Evolutionary conservation across 352 stramenopile species (phyloP).

Genomic region (Blastocystis sp.): DNA sequence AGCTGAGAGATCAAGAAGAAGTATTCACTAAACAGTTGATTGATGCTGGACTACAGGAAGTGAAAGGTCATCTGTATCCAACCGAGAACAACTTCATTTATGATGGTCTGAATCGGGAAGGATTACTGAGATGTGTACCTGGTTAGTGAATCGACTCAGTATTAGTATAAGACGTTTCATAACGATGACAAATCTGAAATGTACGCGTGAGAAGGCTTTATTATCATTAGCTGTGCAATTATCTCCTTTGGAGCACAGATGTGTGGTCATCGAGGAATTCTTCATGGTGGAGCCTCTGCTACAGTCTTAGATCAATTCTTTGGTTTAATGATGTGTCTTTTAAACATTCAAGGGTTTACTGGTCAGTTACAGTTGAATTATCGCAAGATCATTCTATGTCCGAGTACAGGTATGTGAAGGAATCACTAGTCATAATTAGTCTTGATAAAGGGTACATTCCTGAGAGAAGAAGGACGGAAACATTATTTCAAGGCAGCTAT

Average conservation of each 20-base stretch:
- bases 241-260: conserved; percentile 39
- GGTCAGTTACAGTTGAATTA: conserved; percentile 46
- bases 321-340: conserved; percentile 54
- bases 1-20: not conserved
- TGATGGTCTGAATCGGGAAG: not conserved
- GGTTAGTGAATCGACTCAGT: not conserved
- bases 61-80: conserved; percentile 21
- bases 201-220: not conserved
- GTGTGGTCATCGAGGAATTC: conserved; percentile 56
- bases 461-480: not conserved
- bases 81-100: conserved; percentile 42
- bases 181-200: conserved; percentile 18
- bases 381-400: conserved; percentile 59
- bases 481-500: conserved; percentile 58
- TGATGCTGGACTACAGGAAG: not conserved
- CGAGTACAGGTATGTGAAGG: not conserved
- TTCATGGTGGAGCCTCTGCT: conserved; percentile 42
- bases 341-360: conserved; percentile 38
- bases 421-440: not conserved
- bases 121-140: conserved; percentile 4
- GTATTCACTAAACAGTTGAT: not conserved
- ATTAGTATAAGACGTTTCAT: conserved; percentile 30
- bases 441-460: conserved; percentile 15
- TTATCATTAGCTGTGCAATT: conserved; percentile 37
- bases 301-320: conserved; percentile 61